Base-by-base conservation (phyloP, 2,329 filamentous ascomycete species). In the Colletotrichum orchidophilum region DNA sequence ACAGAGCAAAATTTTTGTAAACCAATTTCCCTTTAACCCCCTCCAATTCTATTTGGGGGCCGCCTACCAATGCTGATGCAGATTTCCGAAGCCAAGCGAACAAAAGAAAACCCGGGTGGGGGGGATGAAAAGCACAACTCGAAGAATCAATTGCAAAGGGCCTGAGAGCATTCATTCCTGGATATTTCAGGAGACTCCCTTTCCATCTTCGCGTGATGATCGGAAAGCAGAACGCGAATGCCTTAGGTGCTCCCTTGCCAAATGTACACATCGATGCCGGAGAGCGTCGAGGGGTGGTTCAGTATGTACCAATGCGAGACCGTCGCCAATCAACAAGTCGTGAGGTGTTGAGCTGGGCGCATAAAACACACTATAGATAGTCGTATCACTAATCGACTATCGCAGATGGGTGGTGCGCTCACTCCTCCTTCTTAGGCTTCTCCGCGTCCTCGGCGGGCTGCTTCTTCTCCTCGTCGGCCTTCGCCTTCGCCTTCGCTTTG, bases 401-500 rank as follows among this genome's bases (percentile, higher is more conserved):
- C 53, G 11, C 21, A 12, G 9, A 21, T 52, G n/a, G 11, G 6
- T n/a, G 15, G 3, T 3, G 15, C 5, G 7, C n/a, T 53, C 64
- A 60, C 61, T 72, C 50, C 5, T 39, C 53, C 50, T 70, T 71
- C 46, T 70, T 64, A 12, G 35, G 21, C 39, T 64, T 63, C 5
- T 33, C 35, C 5, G 29, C 50, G 1, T 52, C 64, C 27, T 60
- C 59, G 9, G 46, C 29, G 24, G 66, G 68, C n/a, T 52, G 65
- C 46, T 73, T 66, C 24, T 76, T 77, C 15, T 72, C 58, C 66
- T 79, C 76, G 33, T 75, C 73, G 27, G 70, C 73, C 73, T 77
- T 78, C 63, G 73, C 54, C 26, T 76, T 69, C 21, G 76, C 75
- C 46, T 78, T 74, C 2, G 75, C 71, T 52, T 78, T 79, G 60